Conservation (phyloP, 179 eudicot species). For the Pouteria campechiana region DNA sequence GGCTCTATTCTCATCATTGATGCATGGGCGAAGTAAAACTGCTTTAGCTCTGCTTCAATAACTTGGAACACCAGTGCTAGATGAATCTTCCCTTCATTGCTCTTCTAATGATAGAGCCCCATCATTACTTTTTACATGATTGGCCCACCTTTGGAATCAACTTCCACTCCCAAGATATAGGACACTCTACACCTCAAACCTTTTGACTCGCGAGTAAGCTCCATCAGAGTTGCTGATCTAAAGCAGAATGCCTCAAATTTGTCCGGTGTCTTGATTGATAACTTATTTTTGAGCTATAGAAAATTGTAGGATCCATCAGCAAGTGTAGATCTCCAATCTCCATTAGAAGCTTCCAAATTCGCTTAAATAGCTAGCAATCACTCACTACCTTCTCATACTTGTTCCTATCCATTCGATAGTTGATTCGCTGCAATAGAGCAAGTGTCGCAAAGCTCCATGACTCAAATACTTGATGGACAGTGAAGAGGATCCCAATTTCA, state of each 20-base stretch:
- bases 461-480: constrained; percentile 63
- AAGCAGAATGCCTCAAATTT: constrained; percentile 53
- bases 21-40: too few species aligned
- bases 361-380: constrained; percentile 47
- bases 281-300: constrained; percentile 35
- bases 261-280: constrained; percentile 32
- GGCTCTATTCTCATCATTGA: too few species aligned
- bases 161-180: constrained; percentile 44
- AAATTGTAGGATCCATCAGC: constrained; percentile 65
- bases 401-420: constrained; percentile 9
- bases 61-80: constrained; percentile 65
- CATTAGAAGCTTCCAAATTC: constrained; percentile 46
- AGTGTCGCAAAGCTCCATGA: constrained; percentile 43
- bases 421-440: constrained; percentile 24
- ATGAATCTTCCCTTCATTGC: constrained; percentile 37
- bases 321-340: constrained; percentile 42
- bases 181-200: constrained; percentile 57
- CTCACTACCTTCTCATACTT: constrained; percentile 24
- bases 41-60: constrained; percentile 55
- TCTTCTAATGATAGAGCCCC: constrained; percentile 38
- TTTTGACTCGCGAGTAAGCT: constrained; percentile 39
- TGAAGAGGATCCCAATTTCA: too few species aligned
- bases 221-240: constrained; percentile 39
- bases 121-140: constrained; percentile 61
- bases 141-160: constrained; percentile 80